phyloP scores from a whole-genome alignment of 1,284 basidiomycete species.

The Cystobasidiaceae sp. region DNA sequence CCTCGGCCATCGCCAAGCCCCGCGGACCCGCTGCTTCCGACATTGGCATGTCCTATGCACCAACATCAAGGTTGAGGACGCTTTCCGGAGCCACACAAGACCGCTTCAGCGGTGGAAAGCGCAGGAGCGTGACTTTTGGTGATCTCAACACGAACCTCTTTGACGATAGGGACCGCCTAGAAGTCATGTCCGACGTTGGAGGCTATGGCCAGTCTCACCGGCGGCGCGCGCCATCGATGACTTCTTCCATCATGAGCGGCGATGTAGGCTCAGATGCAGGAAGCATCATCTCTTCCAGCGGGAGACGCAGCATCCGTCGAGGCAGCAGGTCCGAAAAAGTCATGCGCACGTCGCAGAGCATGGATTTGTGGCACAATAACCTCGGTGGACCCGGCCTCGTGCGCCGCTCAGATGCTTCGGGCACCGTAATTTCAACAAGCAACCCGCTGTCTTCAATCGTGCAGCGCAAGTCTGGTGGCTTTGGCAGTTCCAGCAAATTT shows the following conservation, averaged over 20 bases:
- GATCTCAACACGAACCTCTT: slow-evolving; percentile 25
- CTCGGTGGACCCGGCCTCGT: slow-evolving; percentile 20
- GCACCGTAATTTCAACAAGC: slow-evolving; percentile 3
- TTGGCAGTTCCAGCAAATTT: slow-evolving; percentile 6
- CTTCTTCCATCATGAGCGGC: slow-evolving; percentile 20
- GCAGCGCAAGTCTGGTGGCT: slow-evolving; percentile 16
- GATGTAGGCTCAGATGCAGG: slow-evolving; percentile 25
- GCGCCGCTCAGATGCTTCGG: neutral
- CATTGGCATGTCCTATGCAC: slow-evolving; percentile 11
- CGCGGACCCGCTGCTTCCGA: slow-evolving; percentile 21
- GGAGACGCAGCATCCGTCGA: slow-evolving; percentile 10
- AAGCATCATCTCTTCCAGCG: slow-evolving; percentile 7
- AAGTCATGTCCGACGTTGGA: slow-evolving; percentile 30
- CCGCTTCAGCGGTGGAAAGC: slow-evolving; percentile 1
- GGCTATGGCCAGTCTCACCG: slow-evolving; percentile 11
- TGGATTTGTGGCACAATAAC: slow-evolving; percentile 17
- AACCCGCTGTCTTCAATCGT: slow-evolving; percentile 14
- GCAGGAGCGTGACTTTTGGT: slow-evolving; percentile 26
- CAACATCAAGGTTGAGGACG: neutral
- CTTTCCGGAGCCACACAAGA: neutral
- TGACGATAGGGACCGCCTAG: slow-evolving; percentile 19
- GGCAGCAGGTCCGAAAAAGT: slow-evolving; percentile 24
- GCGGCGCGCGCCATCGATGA: slow-evolving; percentile 9
- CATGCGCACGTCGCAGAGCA: neutral
- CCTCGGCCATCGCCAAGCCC: neutral